Percentiles rank a stretch among this genome's conserved stretches.
Evolutionary conservation across 2,329 filamentous ascomycete species (phyloP).

Genomic region (Passalora sequoiae): DNA sequence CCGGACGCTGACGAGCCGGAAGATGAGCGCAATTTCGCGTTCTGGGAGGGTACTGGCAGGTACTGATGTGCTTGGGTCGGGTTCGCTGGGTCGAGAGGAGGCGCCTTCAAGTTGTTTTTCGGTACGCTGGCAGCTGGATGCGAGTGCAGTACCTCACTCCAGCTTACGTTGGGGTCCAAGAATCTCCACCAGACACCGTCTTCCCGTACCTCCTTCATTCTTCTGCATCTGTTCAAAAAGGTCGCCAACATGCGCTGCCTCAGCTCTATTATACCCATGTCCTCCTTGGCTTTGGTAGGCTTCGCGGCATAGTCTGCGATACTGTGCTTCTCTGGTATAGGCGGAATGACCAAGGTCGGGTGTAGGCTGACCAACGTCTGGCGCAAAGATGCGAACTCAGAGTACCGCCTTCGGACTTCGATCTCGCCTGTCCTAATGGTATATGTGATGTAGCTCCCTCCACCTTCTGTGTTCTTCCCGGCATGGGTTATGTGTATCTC

Average conservation of each 20-base stretch:
- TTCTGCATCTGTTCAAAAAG: slow-evolving; percentile 86
- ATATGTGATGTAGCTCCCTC: slow-evolving; percentile 92
- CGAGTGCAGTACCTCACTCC: slow-evolving; percentile 89
- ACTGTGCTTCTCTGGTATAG: slow-evolving; percentile 97
- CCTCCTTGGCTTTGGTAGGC: slow-evolving; percentile 95
- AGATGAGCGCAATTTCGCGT: slow-evolving; percentile 71
- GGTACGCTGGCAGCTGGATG: slow-evolving; percentile 86
- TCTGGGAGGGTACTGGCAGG: slow-evolving; percentile 77
- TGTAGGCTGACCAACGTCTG: slow-evolving; percentile 86
- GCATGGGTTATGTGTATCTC: slow-evolving; percentile 90
- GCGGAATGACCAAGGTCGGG: slow-evolving; percentile 89
- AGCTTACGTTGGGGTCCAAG: slow-evolving; percentile 95
- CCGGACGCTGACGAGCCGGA: slow-evolving; percentile 45
- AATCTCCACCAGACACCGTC: slow-evolving; percentile 98
- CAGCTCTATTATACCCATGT: slow-evolving; percentile 92
- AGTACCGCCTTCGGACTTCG: slow-evolving; percentile 91
- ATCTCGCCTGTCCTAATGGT: slow-evolving; percentile 93
- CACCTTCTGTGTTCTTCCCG: slow-evolving; percentile 88
- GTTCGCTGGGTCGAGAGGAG: slow-evolving; percentile 92
- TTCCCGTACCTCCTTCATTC: slow-evolving; percentile 84
- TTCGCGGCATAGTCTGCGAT: slow-evolving; percentile 99
- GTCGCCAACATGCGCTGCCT: slow-evolving; percentile 95
- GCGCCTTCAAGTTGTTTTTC: slow-evolving; percentile 89
- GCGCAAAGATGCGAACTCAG: slow-evolving; percentile 87
- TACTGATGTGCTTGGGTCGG: slow-evolving; percentile 80